A percentile compares a stretch with the other conserved stretches of the same genome.
Evolutionary conservation across 2,329 filamentous ascomycete genomes (phyloP).

Genomic region (Celoporthe dispersa): DNA sequence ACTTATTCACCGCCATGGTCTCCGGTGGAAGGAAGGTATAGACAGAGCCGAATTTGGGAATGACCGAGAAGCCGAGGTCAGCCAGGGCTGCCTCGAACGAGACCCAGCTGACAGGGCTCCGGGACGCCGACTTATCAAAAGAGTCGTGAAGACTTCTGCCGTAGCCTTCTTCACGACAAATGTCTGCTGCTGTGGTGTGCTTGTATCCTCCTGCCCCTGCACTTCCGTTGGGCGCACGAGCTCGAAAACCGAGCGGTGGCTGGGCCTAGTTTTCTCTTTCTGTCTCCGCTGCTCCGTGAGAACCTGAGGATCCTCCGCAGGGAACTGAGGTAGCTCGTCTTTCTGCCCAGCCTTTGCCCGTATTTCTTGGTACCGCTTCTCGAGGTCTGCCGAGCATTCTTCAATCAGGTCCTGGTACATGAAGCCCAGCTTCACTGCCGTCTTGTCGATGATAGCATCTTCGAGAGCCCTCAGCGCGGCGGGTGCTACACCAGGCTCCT

Average conservation of each 20-base stretch:
- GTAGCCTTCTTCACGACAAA: conserved; percentile 46
- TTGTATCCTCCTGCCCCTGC: not conserved
- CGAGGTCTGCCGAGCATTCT: conserved; percentile 41
- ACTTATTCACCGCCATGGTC: conserved; percentile 33
- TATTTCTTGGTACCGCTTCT: conserved; percentile 36
- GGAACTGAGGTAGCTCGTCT: conserved; percentile 31
- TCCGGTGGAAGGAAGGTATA: conserved; percentile 45
- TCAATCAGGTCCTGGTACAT: conserved; percentile 50
- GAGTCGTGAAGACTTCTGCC: conserved; percentile 42
- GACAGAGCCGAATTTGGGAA: conserved; percentile 47
- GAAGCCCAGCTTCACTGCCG: conserved; percentile 46
- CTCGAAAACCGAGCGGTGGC: conserved; percentile 41
- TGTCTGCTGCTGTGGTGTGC: conserved; percentile 6
- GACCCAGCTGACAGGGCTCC: conserved; percentile 38
- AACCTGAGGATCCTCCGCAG: conserved; percentile 32
- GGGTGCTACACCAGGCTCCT: conserved; percentile 44
- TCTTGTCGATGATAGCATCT: conserved; percentile 42
- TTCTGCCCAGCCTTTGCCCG: conserved; percentile 34
- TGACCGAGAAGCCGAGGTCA: conserved; percentile 42
- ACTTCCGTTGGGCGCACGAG: conserved; percentile 30
- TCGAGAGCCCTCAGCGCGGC: conserved; percentile 44
- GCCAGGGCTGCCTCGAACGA: conserved; percentile 45
- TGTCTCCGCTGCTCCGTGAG: conserved; percentile 41
- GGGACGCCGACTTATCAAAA: conserved; percentile 38
- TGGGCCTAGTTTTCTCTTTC: conserved; percentile 51